phyloP scores from a whole-genome alignment of 2,329 filamentous ascomycete genomes.

The Colletotrichum abscissum region DNA sequence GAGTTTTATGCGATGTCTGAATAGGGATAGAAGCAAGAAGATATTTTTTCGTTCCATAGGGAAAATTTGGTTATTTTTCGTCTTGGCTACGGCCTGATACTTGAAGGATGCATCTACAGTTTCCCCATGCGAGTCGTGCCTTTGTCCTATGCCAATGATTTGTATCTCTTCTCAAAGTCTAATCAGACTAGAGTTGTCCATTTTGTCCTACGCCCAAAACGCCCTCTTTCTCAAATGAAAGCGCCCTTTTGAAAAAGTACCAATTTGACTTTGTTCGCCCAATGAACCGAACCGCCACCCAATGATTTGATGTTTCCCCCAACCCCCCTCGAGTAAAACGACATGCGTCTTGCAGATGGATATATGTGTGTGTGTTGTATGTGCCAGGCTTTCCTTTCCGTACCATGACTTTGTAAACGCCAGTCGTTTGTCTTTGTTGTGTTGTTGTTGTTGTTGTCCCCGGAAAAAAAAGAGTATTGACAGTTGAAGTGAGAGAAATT shows the following conservation, averaged over 20 bases:
- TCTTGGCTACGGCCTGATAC: conserved; percentile 1
- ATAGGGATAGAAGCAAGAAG: conserved; percentile 22
- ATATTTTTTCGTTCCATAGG: neutral
- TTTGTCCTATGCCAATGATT: neutral
- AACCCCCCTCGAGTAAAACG: neutral
- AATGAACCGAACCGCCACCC: neutral
- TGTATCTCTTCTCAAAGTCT: neutral
- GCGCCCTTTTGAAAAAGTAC: neutral
- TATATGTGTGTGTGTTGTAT: neutral
- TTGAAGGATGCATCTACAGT: neutral
- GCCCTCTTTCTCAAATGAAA: neutral
- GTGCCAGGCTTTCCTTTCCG: neutral
- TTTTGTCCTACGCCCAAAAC: conserved; percentile 4
- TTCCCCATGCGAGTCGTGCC: neutral
- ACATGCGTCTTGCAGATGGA: conserved; percentile 1
- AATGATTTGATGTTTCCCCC: neutral
- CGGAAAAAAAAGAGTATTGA: neutral
- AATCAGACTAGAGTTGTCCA: neutral
- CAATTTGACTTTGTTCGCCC: neutral
- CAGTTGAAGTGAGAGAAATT: too few species aligned
- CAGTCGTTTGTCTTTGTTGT: neutral
- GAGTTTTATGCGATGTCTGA: conserved; percentile 22
- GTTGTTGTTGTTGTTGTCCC: neutral
- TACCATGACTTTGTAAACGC: conserved; percentile 1
- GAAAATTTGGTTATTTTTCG: neutral